Base-by-base conservation (phyloP, 768 basidiomycete species). In the Xerocomellus amylosporus region DNA sequence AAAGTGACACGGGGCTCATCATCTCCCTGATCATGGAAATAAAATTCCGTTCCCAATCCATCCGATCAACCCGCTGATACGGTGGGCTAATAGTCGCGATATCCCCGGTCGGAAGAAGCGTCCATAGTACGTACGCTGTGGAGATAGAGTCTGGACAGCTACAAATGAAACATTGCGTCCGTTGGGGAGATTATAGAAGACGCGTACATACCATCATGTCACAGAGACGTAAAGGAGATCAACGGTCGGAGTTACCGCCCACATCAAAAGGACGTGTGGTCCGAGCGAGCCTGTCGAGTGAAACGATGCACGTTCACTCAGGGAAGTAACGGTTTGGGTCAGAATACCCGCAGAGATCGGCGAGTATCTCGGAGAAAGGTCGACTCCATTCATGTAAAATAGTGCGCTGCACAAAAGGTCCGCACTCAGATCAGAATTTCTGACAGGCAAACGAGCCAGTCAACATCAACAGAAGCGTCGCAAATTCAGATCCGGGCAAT, bases 121-220 rank as follows among this genome's bases (percentile, higher is more conserved):
- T 13, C 19, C 13, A 24, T 14, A 53, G 41, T 61, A 62, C 65
- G 59, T 58, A 64, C 49, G n/a, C 15, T 56, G 47, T 59, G 59
- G 55, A 64, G 55, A 57, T 55, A 52, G 53, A 46, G 54, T 38
- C 53, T 19, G n/a, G 49, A 31, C 39, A 43, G 46, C 33, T 54
- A 47, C 52, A 53, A 41, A 52, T 58, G 31, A 55, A 49, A 24
- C 45, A 52, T 48, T 50, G 49, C 39, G 37, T 54, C 53, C 40
- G 38, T 40, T 42, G 19, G 19, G 36, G 12, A 44, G 36, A 46
- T 53, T 41, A 51, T n/a, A 19, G 38, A 61, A 56, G 44, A 39
- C 43, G 46, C 50, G 39, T 49, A 61, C 51, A 46, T 52, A 47
- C 60, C 54, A 34, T 51, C 17, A 43, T 47, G 46, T 26, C 54